These are phyloP conservation scores for Strigomonas culicis DNA, from an alignment of 208 protist genomes.

Conservation along the genomic window DNA sequence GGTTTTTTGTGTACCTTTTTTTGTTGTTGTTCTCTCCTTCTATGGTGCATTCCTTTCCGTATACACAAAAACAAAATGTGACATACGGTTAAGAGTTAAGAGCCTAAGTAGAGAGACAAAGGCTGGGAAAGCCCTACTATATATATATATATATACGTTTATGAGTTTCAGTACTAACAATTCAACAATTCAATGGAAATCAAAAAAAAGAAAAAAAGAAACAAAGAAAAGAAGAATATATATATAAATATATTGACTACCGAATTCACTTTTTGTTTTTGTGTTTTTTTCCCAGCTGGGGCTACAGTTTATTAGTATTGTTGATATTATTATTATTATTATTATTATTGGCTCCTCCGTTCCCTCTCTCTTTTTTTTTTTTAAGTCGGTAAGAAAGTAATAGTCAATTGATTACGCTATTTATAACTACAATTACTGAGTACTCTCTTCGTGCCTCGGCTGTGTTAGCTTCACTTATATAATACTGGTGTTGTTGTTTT, in stretches of 20 bases:
- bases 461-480: neutral
- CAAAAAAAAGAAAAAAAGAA: conserved; percentile 7
- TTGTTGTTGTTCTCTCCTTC: neutral
- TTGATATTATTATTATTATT: neutral
- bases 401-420: neutral
- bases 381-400: neutral
- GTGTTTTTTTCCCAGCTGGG: neutral
- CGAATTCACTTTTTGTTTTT: conserved; percentile 5
- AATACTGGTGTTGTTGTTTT: neutral
- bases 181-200: neutral
- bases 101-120: too few relatives aligned
- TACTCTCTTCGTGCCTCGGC: neutral
- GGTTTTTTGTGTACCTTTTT: neutral
- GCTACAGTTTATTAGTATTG: neutral
- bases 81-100: too few relatives aligned
- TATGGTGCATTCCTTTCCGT: neutral
- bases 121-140: too few relatives aligned
- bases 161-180: neutral
- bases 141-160: neutral
- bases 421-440: neutral
- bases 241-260: neutral
- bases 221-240: neutral
- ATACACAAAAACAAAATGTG: neutral
- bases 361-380: neutral
- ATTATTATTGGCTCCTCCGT: too few relatives aligned